Evolutionary conservation across 257 asterid genomes (phyloP).

Genomic region (Scutellaria barbata): DNA sequence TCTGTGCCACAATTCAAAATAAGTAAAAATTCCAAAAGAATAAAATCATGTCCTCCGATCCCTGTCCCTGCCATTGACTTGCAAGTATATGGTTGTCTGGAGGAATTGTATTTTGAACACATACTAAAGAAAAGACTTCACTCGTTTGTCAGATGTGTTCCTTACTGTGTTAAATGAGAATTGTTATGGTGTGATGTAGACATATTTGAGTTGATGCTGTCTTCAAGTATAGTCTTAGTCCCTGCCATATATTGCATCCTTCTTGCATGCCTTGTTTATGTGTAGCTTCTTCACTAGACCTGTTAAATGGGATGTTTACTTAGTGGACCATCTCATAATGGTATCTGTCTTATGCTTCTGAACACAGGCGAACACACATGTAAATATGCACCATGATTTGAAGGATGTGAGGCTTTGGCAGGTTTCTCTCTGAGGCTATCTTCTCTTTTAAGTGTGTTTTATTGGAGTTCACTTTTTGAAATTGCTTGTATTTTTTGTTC

Average conservation of each 20-base stretch:
- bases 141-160: background rate
- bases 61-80: background rate
- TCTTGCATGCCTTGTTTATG: constrained; percentile 1
- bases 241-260: background rate
- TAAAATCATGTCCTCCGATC: background rate
- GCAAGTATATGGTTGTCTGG: background rate
- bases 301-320: constrained; percentile 3
- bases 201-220: too few species aligned
- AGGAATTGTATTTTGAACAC: constrained; percentile 6
- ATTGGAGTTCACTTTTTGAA: constrained; percentile 27
- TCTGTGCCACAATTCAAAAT: constrained; percentile 1
- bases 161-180: background rate
- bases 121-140: background rate
- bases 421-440: constrained; percentile 49
- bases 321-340: constrained; percentile 35
- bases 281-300: constrained; percentile 10
- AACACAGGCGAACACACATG: constrained; percentile 95
- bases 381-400: constrained; percentile 82
- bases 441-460: constrained; percentile 17
- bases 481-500: constrained; percentile 22
- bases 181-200: background rate
- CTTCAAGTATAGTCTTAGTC: background rate
- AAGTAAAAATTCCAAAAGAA: background rate
- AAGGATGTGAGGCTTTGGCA: constrained; percentile 99
- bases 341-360: constrained; percentile 33